These are phyloP conservation scores for Penicillium sp. DNA, from an alignment of 2,329 filamentous ascomycete genomes.

Conservation along the genomic window DNA sequence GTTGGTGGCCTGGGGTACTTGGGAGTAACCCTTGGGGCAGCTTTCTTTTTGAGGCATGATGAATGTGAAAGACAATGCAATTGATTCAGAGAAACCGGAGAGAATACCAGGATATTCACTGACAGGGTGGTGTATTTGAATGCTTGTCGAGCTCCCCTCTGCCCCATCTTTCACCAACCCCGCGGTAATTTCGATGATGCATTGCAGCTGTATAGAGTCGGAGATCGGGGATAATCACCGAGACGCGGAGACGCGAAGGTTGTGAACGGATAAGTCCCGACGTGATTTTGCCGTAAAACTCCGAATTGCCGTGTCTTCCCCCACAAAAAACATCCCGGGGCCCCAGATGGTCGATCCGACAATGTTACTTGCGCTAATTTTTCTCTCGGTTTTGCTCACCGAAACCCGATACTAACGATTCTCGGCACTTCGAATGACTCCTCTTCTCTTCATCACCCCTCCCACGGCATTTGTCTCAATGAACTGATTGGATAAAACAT, in stretches of 20 bases:
- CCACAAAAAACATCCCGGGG: not conserved
- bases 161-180: not conserved
- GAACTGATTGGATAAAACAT: not conserved
- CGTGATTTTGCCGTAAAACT: not conserved
- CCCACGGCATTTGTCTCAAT: not conserved
- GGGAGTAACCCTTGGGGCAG: conserved; percentile 37
- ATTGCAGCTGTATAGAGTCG: conserved; percentile 17
- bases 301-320: not conserved
- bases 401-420: not conserved
- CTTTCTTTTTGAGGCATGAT: conserved; percentile 51
- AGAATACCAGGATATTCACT: not conserved
- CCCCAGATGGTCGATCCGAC: not conserved
- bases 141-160: not conserved
- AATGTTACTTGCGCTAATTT: not conserved
- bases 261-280: not conserved
- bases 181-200: not conserved
- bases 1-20: conserved; percentile 23
- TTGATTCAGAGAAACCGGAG: conserved; percentile 5
- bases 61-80: conserved; percentile 7
- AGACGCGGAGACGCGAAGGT: conserved; percentile 4
- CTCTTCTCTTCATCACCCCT: not conserved
- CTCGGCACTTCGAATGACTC: not conserved
- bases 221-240: conserved; percentile 32
- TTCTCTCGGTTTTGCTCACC: conserved; percentile 1
- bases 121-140: conserved; percentile 20